A percentile compares a stretch with the other conserved stretches of the same genome.
These are phyloP conservation scores for Quercus parvula DNA, from an alignment of 306 rosid genomes.

Conservation along the genomic window DNA sequence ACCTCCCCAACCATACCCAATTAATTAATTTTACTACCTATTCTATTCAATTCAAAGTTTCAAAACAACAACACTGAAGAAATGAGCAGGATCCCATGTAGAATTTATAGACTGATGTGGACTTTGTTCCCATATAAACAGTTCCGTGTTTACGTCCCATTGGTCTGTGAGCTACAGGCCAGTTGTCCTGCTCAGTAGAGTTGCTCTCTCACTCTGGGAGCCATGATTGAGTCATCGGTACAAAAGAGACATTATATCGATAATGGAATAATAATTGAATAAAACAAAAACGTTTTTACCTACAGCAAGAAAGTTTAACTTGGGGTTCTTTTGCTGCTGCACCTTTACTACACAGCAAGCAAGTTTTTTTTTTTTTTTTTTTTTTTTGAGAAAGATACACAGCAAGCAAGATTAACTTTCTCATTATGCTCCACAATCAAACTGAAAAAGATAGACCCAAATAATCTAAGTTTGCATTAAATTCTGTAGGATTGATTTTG, in stretches of 20 bases:
- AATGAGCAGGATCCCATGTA: conserved; percentile 19
- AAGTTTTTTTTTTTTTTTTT: too few species aligned
- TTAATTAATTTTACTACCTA: conserved; percentile 32
- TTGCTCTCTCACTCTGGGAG: conserved; percentile 30
- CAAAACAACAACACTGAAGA: conserved; percentile 5
- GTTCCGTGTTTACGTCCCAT: conserved; percentile 7
- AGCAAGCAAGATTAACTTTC: not conserved
- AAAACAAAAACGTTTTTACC: not conserved
- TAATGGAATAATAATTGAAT: not conserved
- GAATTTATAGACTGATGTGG: conserved; percentile 21
- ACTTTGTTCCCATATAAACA: conserved; percentile 22
- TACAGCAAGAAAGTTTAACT: not conserved
- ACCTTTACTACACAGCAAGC: not conserved
- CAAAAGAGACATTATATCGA: conserved; percentile 26
- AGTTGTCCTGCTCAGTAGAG: conserved; percentile 38
- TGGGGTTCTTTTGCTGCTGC: not conserved
- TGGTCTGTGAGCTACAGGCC: conserved; percentile 30
- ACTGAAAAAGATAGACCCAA: too few species aligned
- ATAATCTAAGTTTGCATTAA: too few species aligned
- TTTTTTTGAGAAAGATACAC: too few species aligned
- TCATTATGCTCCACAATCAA: too few species aligned
- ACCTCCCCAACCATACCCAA: conserved; percentile 47
- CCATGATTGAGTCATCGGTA: conserved; percentile 72
- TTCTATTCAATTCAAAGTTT: conserved; percentile 23
- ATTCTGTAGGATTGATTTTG: too few species aligned